Percentiles rank a stretch among this genome's conserved stretches.
phyloP scores from a whole-genome alignment of 306 rosid genomes.

The Cucumis cinereus region DNA sequence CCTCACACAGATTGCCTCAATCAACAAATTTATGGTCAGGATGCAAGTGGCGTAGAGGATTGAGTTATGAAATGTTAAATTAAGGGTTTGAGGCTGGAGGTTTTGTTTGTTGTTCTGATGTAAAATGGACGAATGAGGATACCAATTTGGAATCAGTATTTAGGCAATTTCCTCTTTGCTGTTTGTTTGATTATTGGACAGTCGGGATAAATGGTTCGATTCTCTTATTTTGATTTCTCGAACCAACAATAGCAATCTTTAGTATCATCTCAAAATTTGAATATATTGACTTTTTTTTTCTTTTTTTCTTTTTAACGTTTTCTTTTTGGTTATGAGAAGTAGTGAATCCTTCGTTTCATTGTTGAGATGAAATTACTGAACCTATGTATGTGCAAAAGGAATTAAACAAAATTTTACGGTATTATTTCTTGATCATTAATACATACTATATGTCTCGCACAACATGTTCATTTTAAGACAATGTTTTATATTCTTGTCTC shows the following conservation, averaged over 20 bases:
- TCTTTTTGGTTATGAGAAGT: not conserved
- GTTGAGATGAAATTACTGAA: not conserved
- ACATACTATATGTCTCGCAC: too few relatives aligned
- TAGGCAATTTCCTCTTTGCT: not conserved
- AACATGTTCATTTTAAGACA: too few relatives aligned
- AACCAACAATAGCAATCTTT: not conserved
- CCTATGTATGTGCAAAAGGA: not conserved
- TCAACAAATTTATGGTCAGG: not conserved
- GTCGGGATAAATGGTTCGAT: not conserved
- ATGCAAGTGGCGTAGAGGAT: not conserved
- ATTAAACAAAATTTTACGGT: too few relatives aligned
- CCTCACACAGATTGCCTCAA: not conserved
- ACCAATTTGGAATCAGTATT: not conserved
- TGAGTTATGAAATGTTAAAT: not conserved
- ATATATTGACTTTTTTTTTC: not conserved
- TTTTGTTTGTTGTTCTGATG: not conserved
- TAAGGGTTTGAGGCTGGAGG: not conserved
- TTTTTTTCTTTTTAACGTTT: too few relatives aligned
- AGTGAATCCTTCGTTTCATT: not conserved
- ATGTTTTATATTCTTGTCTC: too few relatives aligned
- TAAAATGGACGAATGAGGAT: not conserved
- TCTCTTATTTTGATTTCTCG: not conserved
- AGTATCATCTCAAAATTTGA: not conserved
- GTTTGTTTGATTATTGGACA: not conserved
- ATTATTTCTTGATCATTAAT: too few relatives aligned